phyloP scores from a whole-genome alignment of 495 filamentous ascomycete genomes.

The Tuber aestivum region DNA sequence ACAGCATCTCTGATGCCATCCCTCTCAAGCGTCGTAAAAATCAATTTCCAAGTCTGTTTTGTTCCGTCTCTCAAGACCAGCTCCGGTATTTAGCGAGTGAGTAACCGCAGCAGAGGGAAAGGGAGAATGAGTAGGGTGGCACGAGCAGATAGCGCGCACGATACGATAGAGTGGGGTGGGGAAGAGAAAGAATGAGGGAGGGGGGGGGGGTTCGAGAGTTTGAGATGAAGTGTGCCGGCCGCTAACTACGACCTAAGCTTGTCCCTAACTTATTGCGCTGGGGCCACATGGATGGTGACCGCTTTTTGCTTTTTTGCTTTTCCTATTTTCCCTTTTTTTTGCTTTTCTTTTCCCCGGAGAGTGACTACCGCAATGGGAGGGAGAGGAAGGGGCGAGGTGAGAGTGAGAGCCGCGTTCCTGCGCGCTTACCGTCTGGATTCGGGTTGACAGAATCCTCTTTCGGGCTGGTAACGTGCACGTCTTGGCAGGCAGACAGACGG shows the following conservation, averaged over 20 bases:
- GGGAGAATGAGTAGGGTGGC: neutral
- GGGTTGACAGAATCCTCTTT: neutral
- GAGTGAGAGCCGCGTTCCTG: neutral
- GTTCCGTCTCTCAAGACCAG: neutral
- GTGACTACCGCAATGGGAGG: neutral
- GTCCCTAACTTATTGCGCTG: neutral
- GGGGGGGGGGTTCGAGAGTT: neutral
- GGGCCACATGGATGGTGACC: neutral
- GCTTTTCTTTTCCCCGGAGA: neutral
- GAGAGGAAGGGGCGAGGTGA: neutral
- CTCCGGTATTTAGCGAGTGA: neutral
- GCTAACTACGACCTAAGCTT: neutral
- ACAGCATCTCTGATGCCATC: conserved; percentile 31
- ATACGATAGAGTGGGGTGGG: neutral
- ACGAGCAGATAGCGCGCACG: neutral
- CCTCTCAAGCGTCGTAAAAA: conserved; percentile 10
- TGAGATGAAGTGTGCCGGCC: neutral
- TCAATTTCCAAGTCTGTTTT: neutral
- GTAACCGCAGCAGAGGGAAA: neutral
- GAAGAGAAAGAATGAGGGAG: too few relatives aligned
- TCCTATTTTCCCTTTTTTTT: neutral
- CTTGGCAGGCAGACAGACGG: neutral
- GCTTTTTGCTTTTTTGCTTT: neutral
- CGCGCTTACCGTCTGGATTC: neutral
- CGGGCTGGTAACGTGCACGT: neutral